These are phyloP conservation scores for Penicillium arizonense DNA, from an alignment of 495 filamentous ascomycete genomes.

Conservation along the genomic window DNA sequence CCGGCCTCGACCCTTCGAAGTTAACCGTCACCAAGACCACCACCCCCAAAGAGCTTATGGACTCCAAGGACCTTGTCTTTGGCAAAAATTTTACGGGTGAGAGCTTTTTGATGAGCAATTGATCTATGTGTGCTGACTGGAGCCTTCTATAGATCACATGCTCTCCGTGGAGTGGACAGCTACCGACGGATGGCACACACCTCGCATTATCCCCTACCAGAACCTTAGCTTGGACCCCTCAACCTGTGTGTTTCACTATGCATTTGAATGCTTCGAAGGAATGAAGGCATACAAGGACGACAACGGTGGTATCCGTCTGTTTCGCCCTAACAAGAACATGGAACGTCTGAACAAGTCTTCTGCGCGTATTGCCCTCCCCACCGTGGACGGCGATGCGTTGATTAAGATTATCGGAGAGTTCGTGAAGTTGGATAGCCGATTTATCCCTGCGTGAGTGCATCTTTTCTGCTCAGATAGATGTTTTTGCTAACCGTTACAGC, in stretches of 20 bases:
- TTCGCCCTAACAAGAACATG: constrained; percentile 98
- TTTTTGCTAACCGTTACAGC: constrained; percentile 29
- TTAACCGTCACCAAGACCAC: constrained; percentile 70
- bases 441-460: constrained; percentile 69
- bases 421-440: constrained; percentile 75
- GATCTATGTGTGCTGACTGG: constrained; percentile 15
- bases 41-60: constrained; percentile 68
- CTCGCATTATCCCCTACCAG: constrained; percentile 87
- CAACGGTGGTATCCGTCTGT: constrained; percentile 72
- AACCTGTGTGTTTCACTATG: constrained; percentile 97
- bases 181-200: constrained; percentile 71
- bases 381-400: constrained; percentile 66
- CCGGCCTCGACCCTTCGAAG: constrained; percentile 71
- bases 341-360: constrained; percentile 84
- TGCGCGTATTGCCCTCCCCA: constrained; percentile 86
- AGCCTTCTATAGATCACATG: constrained; percentile 78
- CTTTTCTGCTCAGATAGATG: neutral
- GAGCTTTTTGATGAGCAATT: neutral
- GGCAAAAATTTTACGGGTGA: constrained; percentile 84
- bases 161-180: constrained; percentile 92
- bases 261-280: constrained; percentile 94
- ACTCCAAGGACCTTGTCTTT: constrained; percentile 80
- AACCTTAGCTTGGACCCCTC: constrained; percentile 95
- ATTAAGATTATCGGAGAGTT: constrained; percentile 79
- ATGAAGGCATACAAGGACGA: constrained; percentile 97